Conservation (phyloP, 345 rosid species). For the Camelina hispida region DNA sequence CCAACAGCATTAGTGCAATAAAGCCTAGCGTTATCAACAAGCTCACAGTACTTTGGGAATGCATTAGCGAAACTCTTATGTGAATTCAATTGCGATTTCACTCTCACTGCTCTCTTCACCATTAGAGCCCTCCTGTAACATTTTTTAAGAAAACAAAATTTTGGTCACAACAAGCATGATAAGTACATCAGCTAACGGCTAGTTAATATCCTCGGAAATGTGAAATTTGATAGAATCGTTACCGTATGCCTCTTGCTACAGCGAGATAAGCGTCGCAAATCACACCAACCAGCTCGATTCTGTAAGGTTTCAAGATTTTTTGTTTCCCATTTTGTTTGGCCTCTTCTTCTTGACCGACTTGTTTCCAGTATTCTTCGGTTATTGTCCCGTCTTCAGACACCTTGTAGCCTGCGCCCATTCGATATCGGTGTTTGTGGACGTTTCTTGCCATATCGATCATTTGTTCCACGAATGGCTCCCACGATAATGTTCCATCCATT, state of each 20-base stretch:
- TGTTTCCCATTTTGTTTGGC: conserved; percentile 31
- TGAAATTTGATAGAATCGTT: neutral
- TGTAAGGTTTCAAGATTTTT: conserved; percentile 62
- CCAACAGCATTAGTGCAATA: conserved; percentile 79
- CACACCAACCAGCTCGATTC: conserved; percentile 85
- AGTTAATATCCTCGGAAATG: neutral
- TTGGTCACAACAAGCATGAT: neutral
- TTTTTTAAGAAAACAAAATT: neutral
- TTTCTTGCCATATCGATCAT: conserved; percentile 81
- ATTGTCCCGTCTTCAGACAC: conserved; percentile 63
- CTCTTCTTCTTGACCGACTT: conserved; percentile 47
- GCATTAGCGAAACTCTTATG: conserved; percentile 90
- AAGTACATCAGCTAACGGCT: neutral
- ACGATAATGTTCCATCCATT: conserved; percentile 92
- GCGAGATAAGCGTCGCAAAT: conserved; percentile 94
- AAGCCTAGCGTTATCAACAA: conserved; percentile 85
- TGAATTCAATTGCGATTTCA: conserved; percentile 76
- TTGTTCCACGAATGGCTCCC: conserved; percentile 93
- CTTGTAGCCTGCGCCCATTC: conserved; percentile 87
- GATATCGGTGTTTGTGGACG: conserved; percentile 70
- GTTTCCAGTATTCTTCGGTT: conserved; percentile 81
- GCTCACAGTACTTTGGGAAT: conserved; percentile 66
- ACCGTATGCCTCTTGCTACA: conserved; percentile 88
- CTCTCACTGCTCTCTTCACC: conserved; percentile 82
- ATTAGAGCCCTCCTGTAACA: conserved; percentile 66